phyloP scores from a whole-genome alignment of 1,284 basidiomycete species.

The Schizophyllum commune region DNA sequence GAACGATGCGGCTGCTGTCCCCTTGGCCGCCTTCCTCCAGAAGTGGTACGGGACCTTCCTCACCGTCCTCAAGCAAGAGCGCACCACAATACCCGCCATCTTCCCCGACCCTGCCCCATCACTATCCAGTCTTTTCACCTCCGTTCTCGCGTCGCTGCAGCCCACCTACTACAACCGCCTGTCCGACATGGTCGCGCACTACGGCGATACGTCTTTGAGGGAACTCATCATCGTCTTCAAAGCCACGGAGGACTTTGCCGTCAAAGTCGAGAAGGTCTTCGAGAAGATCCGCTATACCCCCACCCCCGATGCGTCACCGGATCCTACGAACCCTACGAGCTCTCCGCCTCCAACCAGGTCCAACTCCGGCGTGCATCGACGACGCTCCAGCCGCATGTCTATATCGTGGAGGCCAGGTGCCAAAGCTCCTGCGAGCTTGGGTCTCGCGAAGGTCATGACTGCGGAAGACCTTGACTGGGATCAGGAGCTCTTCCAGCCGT shows the following conservation, averaged over 20 bases:
- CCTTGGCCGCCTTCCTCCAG: conserved; percentile 62
- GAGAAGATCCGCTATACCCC: conserved; percentile 58
- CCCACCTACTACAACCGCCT: conserved; percentile 79
- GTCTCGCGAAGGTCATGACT: conserved; percentile 19
- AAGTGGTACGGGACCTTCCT: conserved; percentile 69
- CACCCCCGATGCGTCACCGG: conserved; percentile 19
- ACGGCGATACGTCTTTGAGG: conserved; percentile 55
- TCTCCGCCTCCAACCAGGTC: conserved; percentile 18
- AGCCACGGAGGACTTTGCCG: conserved; percentile 76
- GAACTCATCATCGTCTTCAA: conserved; percentile 67
- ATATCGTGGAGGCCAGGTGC: conserved; percentile 46
- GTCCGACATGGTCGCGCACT: conserved; percentile 52
- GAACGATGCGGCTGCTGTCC: not conserved
- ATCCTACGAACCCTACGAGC: conserved; percentile 1
- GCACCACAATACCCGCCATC: conserved; percentile 68
- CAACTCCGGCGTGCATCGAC: conserved; percentile 23
- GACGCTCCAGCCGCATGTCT: conserved; percentile 65
- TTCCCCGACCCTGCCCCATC: conserved; percentile 73
- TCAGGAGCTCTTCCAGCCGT: conserved; percentile 84
- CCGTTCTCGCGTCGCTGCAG: conserved; percentile 68
- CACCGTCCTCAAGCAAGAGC: conserved; percentile 61
- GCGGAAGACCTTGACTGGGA: conserved; percentile 69
- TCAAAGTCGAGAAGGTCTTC: conserved; percentile 62
- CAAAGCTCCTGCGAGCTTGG: conserved; percentile 24
- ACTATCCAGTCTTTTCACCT: conserved; percentile 74